Evolutionary conservation across 2,329 filamentous ascomycete species (phyloP).

Genomic region (Stromatinia cepivora): DNA sequence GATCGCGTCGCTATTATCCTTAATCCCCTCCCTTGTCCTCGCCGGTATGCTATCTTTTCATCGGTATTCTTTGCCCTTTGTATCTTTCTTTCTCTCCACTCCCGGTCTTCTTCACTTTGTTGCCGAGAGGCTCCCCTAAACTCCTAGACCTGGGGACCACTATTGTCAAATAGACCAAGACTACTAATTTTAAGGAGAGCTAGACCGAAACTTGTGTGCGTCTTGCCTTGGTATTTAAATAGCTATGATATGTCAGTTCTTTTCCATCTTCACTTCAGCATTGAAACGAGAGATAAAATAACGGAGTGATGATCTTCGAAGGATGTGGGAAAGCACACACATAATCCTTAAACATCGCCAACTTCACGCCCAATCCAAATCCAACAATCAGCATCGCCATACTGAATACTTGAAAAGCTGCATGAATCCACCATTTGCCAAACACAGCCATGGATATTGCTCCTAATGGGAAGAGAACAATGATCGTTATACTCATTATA

Average conservation of each 20-base stretch:
- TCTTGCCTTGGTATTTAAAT: conserved; percentile 44
- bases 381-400: conserved; percentile 61
- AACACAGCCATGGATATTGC: conserved; percentile 59
- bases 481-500: conserved; percentile 60
- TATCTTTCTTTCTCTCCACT: background rate
- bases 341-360: conserved; percentile 44
- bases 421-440: conserved; percentile 54
- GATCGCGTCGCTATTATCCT: background rate
- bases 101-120: background rate
- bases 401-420: conserved; percentile 53
- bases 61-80: background rate
- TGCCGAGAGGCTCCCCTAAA: background rate
- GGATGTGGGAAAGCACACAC: conserved; percentile 44
- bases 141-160: background rate
- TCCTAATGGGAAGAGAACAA: conserved; percentile 60
- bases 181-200: conserved; percentile 54
- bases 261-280: background rate
- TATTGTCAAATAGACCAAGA: conserved; percentile 45
- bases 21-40: background rate
- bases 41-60: background rate
- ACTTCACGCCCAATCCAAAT: conserved; percentile 58
- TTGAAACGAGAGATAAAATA: background rate
- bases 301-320: background rate
- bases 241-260: conserved; percentile 42
- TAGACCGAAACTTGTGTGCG: conserved; percentile 58